Percentiles rank a stretch among this genome's conserved stretches.
phyloP scores from a whole-genome alignment of 768 basidiomycete genomes.

The Suillus paluster region DNA sequence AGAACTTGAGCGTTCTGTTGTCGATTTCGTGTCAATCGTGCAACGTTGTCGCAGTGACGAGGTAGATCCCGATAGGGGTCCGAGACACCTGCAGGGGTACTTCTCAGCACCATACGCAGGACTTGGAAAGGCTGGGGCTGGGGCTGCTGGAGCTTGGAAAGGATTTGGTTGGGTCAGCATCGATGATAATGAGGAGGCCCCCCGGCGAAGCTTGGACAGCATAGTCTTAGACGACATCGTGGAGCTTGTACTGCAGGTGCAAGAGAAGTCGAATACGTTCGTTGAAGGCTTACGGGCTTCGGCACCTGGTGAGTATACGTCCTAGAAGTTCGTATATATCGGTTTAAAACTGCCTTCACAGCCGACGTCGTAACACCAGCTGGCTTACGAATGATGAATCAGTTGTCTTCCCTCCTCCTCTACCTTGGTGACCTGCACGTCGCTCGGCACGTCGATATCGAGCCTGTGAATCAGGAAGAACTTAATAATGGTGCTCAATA shows the following conservation, averaged over 20 bases:
- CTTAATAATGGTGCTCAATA: conserved; percentile 42
- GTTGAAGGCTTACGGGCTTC: conserved; percentile 23
- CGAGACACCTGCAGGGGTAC: conserved; percentile 42
- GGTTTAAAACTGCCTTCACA: conserved; percentile 7
- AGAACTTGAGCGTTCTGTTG: conserved; percentile 71
- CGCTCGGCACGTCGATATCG: conserved; percentile 55
- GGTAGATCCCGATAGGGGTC: conserved; percentile 20
- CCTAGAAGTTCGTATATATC: neutral
- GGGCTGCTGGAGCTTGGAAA: conserved; percentile 54
- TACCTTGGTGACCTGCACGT: conserved; percentile 54
- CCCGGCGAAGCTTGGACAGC: conserved; percentile 28
- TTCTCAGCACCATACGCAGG: conserved; percentile 43
- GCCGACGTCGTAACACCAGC: conserved; percentile 27
- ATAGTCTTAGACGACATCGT: conserved; percentile 41
- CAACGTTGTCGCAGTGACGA: conserved; percentile 42
- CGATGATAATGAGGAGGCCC: conserved; percentile 38
- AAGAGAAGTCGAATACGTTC: conserved; percentile 31
- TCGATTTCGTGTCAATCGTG: conserved; percentile 68
- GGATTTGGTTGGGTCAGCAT: conserved; percentile 55
- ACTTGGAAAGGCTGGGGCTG: conserved; percentile 50
- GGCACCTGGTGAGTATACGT: conserved; percentile 21
- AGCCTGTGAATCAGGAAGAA: conserved; percentile 39
- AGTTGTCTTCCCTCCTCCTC: conserved; percentile 45
- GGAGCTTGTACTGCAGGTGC: conserved; percentile 26
- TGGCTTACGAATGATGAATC: conserved; percentile 38